phyloP scores from a whole-genome alignment of 2,329 filamentous ascomycete genomes.

The Paecilomyces variotii region DNA sequence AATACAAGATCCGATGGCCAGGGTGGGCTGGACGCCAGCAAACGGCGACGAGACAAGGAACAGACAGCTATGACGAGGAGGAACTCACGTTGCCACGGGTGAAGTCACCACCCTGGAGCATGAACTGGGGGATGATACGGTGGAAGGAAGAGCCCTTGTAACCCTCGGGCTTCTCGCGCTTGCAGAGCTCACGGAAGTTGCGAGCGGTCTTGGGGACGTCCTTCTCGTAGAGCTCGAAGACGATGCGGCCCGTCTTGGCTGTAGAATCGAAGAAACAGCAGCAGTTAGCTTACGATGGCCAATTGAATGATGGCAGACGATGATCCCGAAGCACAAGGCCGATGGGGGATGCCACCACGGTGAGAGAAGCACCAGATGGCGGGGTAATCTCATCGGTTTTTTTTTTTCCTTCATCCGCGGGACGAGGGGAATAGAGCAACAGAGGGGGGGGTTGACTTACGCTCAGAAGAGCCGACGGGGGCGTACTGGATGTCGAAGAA shows the following conservation, averaged over 20 bases:
- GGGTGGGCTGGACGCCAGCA: neutral
- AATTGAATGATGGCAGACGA: constrained; percentile 6
- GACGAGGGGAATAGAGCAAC: constrained; percentile 7
- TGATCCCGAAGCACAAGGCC: constrained; percentile 1
- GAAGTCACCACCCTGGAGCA: constrained; percentile 96
- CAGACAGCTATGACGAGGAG: neutral
- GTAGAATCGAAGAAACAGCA: constrained; percentile 14
- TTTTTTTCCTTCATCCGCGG: neutral
- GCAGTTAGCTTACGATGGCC: constrained; percentile 14
- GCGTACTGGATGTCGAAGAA: constrained; percentile 66
- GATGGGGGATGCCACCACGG: constrained; percentile 1
- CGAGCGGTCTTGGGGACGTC: constrained; percentile 78
- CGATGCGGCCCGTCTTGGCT: constrained; percentile 73
- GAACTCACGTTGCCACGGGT: constrained; percentile 76
- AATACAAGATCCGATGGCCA: neutral
- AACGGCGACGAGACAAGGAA: neutral
- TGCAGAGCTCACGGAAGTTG: constrained; percentile 84
- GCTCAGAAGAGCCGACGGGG: constrained; percentile 23
- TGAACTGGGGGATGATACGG: constrained; percentile 87
- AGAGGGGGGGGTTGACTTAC: constrained; percentile 17
- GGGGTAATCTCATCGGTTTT: neutral
- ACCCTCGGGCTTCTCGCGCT: constrained; percentile 69
- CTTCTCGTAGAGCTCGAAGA: constrained; percentile 80
- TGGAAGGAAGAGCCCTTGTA: constrained; percentile 82
- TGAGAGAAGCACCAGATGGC: constrained; percentile 3